phyloP scores from a whole-genome alignment of 2,329 filamentous ascomycete species.

The Cercospora canescens region DNA sequence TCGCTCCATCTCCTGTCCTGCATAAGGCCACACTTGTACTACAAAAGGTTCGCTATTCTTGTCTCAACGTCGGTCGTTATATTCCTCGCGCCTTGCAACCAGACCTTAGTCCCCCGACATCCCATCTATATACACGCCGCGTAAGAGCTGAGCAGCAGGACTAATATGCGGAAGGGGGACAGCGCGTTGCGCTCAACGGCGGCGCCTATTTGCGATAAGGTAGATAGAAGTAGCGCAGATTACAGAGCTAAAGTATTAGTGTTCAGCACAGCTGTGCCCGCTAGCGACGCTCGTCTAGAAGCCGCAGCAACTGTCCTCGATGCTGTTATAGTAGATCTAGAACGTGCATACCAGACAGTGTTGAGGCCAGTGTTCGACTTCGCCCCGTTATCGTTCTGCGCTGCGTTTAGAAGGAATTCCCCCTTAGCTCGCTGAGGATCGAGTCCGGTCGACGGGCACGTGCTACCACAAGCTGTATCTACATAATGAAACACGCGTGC shows the following conservation, averaged over 20 bases:
- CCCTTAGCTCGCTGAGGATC: not conserved
- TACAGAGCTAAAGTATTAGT: not conserved
- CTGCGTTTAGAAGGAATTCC: not conserved
- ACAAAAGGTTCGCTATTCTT: not conserved
- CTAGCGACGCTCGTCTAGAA: not conserved
- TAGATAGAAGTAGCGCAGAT: not conserved
- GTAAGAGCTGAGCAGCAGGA: not conserved
- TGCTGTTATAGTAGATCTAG: not conserved
- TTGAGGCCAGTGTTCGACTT: not conserved
- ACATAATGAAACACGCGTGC: not conserved
- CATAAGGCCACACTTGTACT: not conserved
- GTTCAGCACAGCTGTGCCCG: not conserved
- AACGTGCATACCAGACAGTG: not conserved
- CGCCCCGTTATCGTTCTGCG: not conserved
- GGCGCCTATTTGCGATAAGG: not conserved
- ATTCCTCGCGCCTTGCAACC: not conserved
- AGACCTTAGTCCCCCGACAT: not conserved
- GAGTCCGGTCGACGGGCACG: not conserved
- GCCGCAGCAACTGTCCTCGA: not conserved
- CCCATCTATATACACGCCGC: not conserved
- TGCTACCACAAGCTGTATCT: not conserved
- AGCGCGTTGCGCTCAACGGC: not conserved
- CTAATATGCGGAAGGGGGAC: not conserved
- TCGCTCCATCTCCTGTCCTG: not conserved
- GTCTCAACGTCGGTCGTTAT: not conserved